Base-by-base conservation (phyloP, 2,329 filamentous ascomycete genomes). In the Aspergillus neoniger region DNA sequence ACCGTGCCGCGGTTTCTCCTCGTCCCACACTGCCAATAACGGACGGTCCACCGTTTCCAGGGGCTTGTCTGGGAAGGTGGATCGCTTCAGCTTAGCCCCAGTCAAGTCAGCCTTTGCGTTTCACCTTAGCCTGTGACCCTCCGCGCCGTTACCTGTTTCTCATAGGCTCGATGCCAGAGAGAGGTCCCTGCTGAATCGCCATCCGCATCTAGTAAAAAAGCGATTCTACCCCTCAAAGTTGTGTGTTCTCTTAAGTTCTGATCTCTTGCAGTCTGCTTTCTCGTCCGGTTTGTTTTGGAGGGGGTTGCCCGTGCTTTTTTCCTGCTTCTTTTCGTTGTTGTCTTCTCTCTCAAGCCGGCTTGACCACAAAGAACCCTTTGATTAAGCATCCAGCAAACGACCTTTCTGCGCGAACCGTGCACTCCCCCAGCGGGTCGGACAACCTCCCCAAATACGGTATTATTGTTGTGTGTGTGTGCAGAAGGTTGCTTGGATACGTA, bases 191-290 rank as follows among this genome's bases (percentile, higher is more conserved):
- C 55, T 43, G 62, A 63, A 61, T 65, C 58, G 63, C 62, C 60
- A 63, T 65, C 54, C 58, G 55, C 57, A 59, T 65, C 57, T 63
- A 58, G 63, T 65, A 63, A 62, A 65, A 63, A 59, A 63, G 57
- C 44, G 55, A 32, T 48, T 55, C 47, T 48, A 25, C 36, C 51
- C 39, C 39, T 48, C 49, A 36, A 17, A 17, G 32, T 36, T 36
- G 12, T 36, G 12, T 14, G 12, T 36, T 15, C 23, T 5, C 41
- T 38, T 19, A 48, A 28, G 23, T 51, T 15, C 25, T 59, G 38
- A 44, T 52, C 52, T 28, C 9, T 32, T 54, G 19, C 19, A 36
- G 17, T 50, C 43, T 36, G 1, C 10, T 56, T 56, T 51, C 47
- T 55, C 41, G 12, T 44, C 28, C 48, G 55, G 44, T 54, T 36